phyloP scores from a whole-genome alignment of 2,329 filamentous ascomycete species.

The Lasiodiplodia hormozganensis region DNA sequence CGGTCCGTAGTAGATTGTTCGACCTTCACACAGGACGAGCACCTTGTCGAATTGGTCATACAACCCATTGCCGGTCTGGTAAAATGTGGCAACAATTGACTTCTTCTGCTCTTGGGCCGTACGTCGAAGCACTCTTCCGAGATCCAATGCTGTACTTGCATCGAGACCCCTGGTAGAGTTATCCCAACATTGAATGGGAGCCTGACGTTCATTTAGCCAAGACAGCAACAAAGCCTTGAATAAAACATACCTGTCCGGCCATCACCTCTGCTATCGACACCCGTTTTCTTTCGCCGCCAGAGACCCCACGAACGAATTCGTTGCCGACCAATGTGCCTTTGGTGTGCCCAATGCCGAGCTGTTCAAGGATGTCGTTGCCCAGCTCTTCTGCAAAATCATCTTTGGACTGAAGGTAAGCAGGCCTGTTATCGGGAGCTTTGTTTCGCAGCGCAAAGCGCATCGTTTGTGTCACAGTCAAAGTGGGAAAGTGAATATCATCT shows the following conservation, averaged over 20 bases:
- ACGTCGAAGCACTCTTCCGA: too few relatives aligned
- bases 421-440: constrained; percentile 55
- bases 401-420: constrained; percentile 36
- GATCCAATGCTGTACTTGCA: too few relatives aligned
- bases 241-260: too few relatives aligned
- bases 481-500: constrained; percentile 62
- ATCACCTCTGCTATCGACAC: constrained; percentile 55
- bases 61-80: constrained; percentile 58
- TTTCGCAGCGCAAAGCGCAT: constrained; percentile 62
- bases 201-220: too few relatives aligned
- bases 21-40: constrained; percentile 76
- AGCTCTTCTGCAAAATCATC: constrained; percentile 29
- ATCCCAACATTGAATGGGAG: too few relatives aligned
- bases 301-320: constrained; percentile 67
- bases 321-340: constrained; percentile 62
- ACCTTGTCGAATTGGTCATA: constrained; percentile 76
- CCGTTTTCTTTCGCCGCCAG: constrained; percentile 67
- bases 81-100: background rate
- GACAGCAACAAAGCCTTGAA: too few relatives aligned
- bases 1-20: constrained; percentile 77
- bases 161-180: too few relatives aligned
- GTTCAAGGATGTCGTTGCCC: constrained; percentile 58
- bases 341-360: constrained; percentile 63
- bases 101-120: too few relatives aligned
- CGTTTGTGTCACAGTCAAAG: constrained; percentile 63